These are phyloP conservation scores for Aspergillus proliferans DNA, from an alignment of 2,329 filamentous ascomycete genomes.

Conservation along the genomic window DNA sequence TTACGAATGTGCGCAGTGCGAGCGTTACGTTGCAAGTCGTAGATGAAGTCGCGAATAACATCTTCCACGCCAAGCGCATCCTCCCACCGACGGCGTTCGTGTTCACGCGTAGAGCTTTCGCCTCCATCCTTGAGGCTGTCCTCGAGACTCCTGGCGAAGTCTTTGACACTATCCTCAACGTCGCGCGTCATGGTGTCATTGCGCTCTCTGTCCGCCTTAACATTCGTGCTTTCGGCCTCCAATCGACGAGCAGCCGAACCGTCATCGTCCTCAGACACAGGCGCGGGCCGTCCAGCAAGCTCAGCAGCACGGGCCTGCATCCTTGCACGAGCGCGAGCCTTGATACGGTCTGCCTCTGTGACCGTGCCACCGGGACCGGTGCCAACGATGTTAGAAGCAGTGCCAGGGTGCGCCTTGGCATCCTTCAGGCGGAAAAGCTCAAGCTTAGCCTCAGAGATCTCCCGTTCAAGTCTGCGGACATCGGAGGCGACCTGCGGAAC, in stretches of 20 bases:
- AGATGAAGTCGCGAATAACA: conserved; percentile 95
- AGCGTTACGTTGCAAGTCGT: conserved; percentile 83
- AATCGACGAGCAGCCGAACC: conserved; percentile 74
- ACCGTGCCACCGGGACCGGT: conserved; percentile 86
- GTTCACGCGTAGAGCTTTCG: conserved; percentile 70
- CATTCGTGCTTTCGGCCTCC: conserved; percentile 78
- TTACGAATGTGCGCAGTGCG: conserved; percentile 64
- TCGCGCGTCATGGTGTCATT: conserved; percentile 96
- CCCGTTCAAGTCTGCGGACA: conserved; percentile 82
- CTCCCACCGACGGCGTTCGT: conserved; percentile 90
- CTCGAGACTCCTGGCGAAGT: conserved; percentile 79
- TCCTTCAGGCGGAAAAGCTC: conserved; percentile 92
- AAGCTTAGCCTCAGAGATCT: conserved; percentile 82
- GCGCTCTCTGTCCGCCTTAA: conserved; percentile 79
- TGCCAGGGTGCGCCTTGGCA: conserved; percentile 81
- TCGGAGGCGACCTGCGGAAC: conserved; percentile 88
- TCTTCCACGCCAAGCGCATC: conserved; percentile 94
- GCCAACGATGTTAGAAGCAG: conserved; percentile 74
- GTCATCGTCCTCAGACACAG: conserved; percentile 63
- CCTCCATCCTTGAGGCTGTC: conserved; percentile 77
- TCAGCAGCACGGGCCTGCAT: conserved; percentile 97
- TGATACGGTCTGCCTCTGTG: conserved; percentile 89
- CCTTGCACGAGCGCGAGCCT: conserved; percentile 92
- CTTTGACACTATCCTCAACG: conserved; percentile 90
- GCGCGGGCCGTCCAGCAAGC: conserved; percentile 73